Evolutionary conservation across 2,329 filamentous ascomycete species (phyloP).

Genomic region (Calycina marina): DNA sequence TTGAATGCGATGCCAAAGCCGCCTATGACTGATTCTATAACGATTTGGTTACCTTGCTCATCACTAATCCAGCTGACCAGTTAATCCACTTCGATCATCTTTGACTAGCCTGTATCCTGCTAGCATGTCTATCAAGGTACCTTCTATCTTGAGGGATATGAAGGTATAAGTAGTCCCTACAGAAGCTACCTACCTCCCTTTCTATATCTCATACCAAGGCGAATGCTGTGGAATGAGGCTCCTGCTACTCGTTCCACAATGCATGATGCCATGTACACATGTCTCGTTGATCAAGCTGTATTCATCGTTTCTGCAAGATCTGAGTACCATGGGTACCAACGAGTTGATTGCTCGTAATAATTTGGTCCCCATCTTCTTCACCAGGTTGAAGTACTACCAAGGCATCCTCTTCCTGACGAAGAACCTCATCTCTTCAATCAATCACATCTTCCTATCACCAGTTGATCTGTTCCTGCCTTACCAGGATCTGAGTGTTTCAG

Average conservation of each 20-base stretch:
- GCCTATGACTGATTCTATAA: constrained; percentile 1
- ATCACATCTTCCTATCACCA: constrained; percentile 31
- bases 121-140: constrained; percentile 1
- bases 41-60: background rate
- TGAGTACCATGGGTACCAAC: too few species aligned
- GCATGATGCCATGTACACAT: too few species aligned
- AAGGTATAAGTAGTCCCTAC: background rate
- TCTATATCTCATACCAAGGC: too few species aligned
- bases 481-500: constrained; percentile 21
- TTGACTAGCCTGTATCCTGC: constrained; percentile 14
- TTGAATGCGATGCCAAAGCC: constrained; percentile 4
- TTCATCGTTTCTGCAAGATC: background rate
- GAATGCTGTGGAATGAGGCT: too few species aligned
- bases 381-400: constrained; percentile 9
- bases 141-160: too few species aligned
- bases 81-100: too few species aligned
- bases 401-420: constrained; percentile 28
- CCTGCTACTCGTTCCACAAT: too few species aligned
- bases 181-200: too few species aligned
- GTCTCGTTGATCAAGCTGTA: background rate
- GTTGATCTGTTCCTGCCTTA: constrained; percentile 35
- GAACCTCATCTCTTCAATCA: constrained; percentile 31
- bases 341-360: background rate
- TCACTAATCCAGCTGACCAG: constrained; percentile 3
- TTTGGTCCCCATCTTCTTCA: constrained; percentile 29